A percentile compares a stretch with the other conserved stretches of the same genome.
Evolutionary conservation across 139 green algal genomes (phyloP).

Genomic region (Spirogloea muscicola): DNA sequence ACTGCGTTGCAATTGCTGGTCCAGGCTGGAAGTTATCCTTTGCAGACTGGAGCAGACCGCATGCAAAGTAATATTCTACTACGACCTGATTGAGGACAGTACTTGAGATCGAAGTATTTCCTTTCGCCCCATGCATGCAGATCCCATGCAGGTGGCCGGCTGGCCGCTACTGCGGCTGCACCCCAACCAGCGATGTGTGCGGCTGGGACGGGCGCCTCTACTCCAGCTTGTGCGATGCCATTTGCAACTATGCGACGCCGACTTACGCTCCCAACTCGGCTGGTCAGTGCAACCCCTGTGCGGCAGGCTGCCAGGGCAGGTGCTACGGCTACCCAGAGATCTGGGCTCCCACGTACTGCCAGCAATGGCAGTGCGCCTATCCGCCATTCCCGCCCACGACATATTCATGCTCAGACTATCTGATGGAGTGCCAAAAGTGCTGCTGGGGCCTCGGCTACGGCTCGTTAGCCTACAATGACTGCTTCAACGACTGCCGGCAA

Average conservation of each 20-base stretch:
- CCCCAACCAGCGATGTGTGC: neutral
- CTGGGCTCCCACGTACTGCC: too few relatives aligned
- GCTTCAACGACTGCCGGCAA: neutral
- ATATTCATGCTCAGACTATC: neutral
- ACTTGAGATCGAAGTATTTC: too few relatives aligned
- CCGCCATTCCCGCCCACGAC: too few relatives aligned
- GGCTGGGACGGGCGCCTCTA: slow-evolving; percentile 15
- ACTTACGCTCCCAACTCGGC: neutral
- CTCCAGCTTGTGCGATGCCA: slow-evolving; percentile 17
- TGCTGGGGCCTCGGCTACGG: neutral
- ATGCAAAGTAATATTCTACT: too few relatives aligned
- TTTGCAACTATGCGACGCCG: slow-evolving; percentile 28
- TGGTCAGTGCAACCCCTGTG: neutral
- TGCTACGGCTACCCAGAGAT: too few relatives aligned
- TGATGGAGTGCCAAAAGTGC: neutral
- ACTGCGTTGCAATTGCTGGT: too few relatives aligned
- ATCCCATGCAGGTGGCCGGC: slow-evolving; percentile 5
- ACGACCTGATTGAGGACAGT: too few relatives aligned
- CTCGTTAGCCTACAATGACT: neutral
- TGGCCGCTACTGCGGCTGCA: slow-evolving; percentile 12
- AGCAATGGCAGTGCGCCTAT: too few relatives aligned
- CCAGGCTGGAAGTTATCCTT: too few relatives aligned
- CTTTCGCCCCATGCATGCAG: too few relatives aligned
- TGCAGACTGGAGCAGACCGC: too few relatives aligned
- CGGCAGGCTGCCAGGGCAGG: neutral